These are phyloP conservation scores for Hyphodiscus sp. DNA, from an alignment of 2,329 filamentous ascomycete species.

Conservation along the genomic window DNA sequence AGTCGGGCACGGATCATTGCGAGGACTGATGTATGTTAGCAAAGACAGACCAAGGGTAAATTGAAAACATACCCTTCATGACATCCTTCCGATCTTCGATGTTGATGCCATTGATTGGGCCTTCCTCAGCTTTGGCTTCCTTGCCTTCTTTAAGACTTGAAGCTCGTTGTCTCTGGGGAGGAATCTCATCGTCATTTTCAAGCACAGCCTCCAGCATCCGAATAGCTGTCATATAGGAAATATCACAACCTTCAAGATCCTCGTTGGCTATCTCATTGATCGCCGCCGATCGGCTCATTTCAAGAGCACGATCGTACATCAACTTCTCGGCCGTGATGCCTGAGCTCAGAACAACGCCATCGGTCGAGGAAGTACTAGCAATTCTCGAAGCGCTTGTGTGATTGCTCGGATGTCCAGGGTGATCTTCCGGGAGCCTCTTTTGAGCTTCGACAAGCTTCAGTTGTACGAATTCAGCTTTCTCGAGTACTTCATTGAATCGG, in stretches of 20 bases:
- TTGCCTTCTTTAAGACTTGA: conserved; percentile 38
- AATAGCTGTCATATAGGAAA: conserved; percentile 89
- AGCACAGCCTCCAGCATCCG: conserved; percentile 92
- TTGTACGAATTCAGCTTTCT: conserved; percentile 93
- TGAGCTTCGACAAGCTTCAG: conserved; percentile 83
- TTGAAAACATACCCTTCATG: conserved; percentile 54
- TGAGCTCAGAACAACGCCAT: conserved; percentile 76
- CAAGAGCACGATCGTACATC: conserved; percentile 95
- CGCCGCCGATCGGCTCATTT: conserved; percentile 92
- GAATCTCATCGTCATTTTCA: conserved; percentile 66
- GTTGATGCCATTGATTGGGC: conserved; percentile 49
- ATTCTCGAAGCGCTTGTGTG: conserved; percentile 54
- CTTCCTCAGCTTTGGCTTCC: conserved; percentile 37
- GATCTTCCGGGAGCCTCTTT: conserved; percentile 72
- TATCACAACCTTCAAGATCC: conserved; percentile 79
- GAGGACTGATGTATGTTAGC: conserved; percentile 44
- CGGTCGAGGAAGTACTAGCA: conserved; percentile 49
- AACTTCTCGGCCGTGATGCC: conserved; percentile 93
- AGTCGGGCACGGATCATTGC: conserved; percentile 55
- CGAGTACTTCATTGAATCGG: conserved; percentile 93
- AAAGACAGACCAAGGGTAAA: conserved; percentile 10
- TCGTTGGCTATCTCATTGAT: conserved; percentile 94
- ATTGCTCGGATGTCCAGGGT: conserved; percentile 80
- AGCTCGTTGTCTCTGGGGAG: conserved; percentile 35
- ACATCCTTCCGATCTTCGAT: conserved; percentile 67